Evolutionary conservation across 495 filamentous ascomycete species (phyloP).

Genomic region (Aspergillus biplanus): DNA sequence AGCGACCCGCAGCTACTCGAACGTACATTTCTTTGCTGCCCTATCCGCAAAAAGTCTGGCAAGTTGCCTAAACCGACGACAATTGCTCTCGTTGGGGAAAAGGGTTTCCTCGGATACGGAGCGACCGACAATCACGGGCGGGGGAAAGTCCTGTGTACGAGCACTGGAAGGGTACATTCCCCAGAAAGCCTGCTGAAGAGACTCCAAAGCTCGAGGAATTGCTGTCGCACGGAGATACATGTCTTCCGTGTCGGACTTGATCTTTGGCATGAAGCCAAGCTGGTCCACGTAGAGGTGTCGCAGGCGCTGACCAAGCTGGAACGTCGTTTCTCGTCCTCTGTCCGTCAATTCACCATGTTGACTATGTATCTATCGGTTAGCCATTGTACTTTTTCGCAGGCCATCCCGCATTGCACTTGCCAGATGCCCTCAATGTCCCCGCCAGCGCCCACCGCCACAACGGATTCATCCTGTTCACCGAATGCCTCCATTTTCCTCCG

Average conservation of each 20-base stretch:
- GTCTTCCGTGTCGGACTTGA: conserved; percentile 65
- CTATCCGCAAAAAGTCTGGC: conserved; percentile 79
- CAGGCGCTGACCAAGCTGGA: conserved; percentile 75
- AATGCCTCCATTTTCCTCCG: conserved; percentile 80
- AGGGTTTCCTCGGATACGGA: conserved; percentile 82
- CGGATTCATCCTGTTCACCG: conserved; percentile 68
- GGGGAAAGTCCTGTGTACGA: conserved; percentile 64
- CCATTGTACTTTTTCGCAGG: not conserved
- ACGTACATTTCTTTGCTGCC: conserved; percentile 71
- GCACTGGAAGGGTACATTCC: conserved; percentile 84
- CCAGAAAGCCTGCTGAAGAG: conserved; percentile 84
- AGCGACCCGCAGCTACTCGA: not conserved
- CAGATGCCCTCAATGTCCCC: conserved; percentile 79
- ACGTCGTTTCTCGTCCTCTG: conserved; percentile 80
- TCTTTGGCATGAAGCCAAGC: conserved; percentile 77
- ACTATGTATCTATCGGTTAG: conserved; percentile 37
- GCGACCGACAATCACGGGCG: conserved; percentile 75
- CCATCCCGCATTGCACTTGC: conserved; percentile 32
- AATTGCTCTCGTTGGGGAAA: conserved; percentile 87
- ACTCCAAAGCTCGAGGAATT: conserved; percentile 83
- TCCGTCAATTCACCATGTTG: conserved; percentile 89
- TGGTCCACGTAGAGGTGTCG: conserved; percentile 88
- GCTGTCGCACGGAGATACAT: conserved; percentile 87
- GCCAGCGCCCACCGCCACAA: conserved; percentile 65
- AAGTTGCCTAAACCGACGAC: conserved; percentile 81